phyloP scores from a whole-genome alignment of 257 asterid genomes.

The Solanum ossicruentum region DNA sequence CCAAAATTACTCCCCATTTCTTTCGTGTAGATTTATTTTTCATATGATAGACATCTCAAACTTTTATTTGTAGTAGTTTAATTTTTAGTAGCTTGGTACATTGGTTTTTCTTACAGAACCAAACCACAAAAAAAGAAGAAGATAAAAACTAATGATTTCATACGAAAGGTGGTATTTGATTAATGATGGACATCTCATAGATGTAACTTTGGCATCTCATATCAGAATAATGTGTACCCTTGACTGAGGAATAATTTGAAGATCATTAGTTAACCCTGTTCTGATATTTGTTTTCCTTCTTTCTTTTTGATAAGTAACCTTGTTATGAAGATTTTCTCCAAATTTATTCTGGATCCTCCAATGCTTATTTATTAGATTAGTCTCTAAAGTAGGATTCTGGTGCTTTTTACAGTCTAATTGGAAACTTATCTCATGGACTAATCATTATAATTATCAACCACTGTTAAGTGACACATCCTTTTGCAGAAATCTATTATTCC shows the following conservation, averaged over 20 bases:
- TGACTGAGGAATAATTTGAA: neutral
- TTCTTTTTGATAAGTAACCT: neutral
- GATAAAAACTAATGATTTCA: neutral
- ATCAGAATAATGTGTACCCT: neutral
- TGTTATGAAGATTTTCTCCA: neutral
- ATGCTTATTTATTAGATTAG: neutral
- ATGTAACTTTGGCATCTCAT: neutral
- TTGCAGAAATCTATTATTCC: slow-evolving; percentile 69
- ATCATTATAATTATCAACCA: neutral
- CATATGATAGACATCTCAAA: neutral
- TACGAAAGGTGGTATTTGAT: neutral
- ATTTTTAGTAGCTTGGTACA: neutral
- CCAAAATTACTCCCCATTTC: neutral
- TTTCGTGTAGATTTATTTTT: neutral
- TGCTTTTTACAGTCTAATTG: neutral
- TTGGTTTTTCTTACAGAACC: neutral
- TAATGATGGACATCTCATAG: neutral
- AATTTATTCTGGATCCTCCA: neutral
- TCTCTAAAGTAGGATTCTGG: neutral
- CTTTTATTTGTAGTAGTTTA: neutral
- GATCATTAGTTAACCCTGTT: neutral
- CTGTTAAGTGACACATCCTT: slow-evolving; percentile 6
- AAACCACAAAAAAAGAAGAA: neutral
- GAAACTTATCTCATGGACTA: neutral
- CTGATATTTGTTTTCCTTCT: neutral